Base-by-base conservation (phyloP, 768 basidiomycete species). In the Mycena filopes region DNA sequence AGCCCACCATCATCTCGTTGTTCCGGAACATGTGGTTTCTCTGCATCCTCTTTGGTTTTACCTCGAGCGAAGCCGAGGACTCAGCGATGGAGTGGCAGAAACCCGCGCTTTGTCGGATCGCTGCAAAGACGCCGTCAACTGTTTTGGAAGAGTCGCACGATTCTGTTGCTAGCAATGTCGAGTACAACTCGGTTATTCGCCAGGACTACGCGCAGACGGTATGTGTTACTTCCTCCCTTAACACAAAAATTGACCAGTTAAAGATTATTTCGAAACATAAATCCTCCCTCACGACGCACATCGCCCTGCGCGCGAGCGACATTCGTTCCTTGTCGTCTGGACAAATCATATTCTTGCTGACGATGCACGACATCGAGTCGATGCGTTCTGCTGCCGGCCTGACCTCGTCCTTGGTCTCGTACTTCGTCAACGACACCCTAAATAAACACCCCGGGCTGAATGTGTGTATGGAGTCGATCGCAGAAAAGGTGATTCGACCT, bases 11-110 rank as follows among this genome's bases (percentile, higher is more conserved):
- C 15, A 88, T 91, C 13, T 81, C 88, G 6, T 80, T 95, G 23
- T 99, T 98, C 85, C 87, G 96, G 46, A 95, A 94, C 72, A 84
- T 96, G 78, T 99, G 97, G 97, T 95, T 96, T 77, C 78, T 98
- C 21, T 95, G 94, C 74, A 86, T 93, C 26, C 85, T 97, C 18
- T 95, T 97, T 71, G 86, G 90, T 23, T 92, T 98, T 70, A 90
- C 94, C 3, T 79, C 78, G 8, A 82, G 84, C 36, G 82, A 83
- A 33, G 82, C 80, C 23, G 88, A 88, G 47, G 85, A 83, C 31
- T 82, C 83, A 25, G 89, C 90, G 2, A 90, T 91, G 86, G 87
- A 89, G 46, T 94, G 94, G 91, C 85, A 94, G 51, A 81, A 83
- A 46, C 89, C 92, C 31, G 91, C 93, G 2, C 81, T 98, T 20